phyloP scores from a whole-genome alignment of 2,329 filamentous ascomycete species.

The Epichloe typhina region DNA sequence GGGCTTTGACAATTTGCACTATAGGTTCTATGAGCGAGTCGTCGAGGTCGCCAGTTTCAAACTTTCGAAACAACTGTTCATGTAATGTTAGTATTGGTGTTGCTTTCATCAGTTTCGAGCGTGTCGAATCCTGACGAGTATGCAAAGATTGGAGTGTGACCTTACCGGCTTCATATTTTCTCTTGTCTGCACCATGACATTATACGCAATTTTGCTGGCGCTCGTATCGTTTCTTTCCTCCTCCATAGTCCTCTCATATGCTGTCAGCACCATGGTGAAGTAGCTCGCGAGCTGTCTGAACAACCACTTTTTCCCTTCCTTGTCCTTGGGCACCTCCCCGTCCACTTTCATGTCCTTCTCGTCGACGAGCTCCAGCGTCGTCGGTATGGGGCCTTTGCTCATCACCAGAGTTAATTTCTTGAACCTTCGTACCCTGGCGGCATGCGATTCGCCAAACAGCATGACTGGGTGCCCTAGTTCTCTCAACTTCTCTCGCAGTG shows the following conservation, averaged over 20 bases:
- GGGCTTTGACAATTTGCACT: conserved; percentile 81
- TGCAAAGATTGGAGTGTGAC: background rate
- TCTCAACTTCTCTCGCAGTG: conserved; percentile 55
- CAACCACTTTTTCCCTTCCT: conserved; percentile 54
- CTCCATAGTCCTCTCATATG: conserved; percentile 73
- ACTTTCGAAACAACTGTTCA: conserved; percentile 62
- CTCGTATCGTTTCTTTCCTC: conserved; percentile 50
- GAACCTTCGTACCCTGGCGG: conserved; percentile 56
- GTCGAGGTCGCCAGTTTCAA: conserved; percentile 71
- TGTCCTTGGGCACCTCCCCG: conserved; percentile 46
- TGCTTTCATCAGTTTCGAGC: background rate
- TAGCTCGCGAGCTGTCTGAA: conserved; percentile 86
- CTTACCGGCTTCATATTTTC: conserved; percentile 70
- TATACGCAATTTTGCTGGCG: conserved; percentile 68
- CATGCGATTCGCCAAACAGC: conserved; percentile 73
- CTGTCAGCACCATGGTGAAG: conserved; percentile 87
- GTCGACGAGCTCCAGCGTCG: conserved; percentile 63
- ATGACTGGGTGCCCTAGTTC: conserved; percentile 57
- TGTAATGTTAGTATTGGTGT: background rate
- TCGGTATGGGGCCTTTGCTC: conserved; percentile 72
- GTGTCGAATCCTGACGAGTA: too few relatives aligned
- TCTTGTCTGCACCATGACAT: conserved; percentile 73
- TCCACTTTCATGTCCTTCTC: conserved; percentile 83
- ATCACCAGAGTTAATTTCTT: conserved; percentile 48
- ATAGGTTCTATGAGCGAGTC: conserved; percentile 69